phyloP scores from a whole-genome alignment of 1,284 basidiomycete genomes.

The Clitocybe nebularis region DNA sequence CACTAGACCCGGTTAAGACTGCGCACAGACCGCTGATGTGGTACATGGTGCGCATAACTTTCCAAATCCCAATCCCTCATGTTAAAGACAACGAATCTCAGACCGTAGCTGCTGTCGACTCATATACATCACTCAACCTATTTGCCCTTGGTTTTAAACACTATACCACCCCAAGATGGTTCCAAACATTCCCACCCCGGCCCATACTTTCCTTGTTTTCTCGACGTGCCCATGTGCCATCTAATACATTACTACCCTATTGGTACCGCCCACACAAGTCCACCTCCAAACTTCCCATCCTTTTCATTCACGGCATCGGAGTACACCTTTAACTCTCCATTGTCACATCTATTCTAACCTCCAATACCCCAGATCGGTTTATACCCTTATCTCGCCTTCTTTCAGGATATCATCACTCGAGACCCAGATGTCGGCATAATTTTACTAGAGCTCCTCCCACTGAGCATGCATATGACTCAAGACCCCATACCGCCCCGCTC shows the following conservation, averaged over 20 bases:
- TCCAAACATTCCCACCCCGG: constrained; percentile 50
- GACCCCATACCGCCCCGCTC: constrained; percentile 36
- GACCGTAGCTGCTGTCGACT: constrained; percentile 54
- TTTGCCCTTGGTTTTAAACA: constrained; percentile 48
- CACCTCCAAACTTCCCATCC: constrained; percentile 41
- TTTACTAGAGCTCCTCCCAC: constrained; percentile 54
- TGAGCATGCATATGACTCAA: constrained; percentile 55
- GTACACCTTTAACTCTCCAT: constrained; percentile 31
- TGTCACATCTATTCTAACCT: constrained; percentile 1
- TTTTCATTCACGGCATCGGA: constrained; percentile 66
- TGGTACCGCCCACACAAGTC: constrained; percentile 61
- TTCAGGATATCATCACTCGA: constrained; percentile 36
- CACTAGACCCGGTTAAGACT: constrained; percentile 51
- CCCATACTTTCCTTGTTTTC: constrained; percentile 42
- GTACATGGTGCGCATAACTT: constrained; percentile 46
- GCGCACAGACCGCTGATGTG: constrained; percentile 57
- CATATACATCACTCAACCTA: constrained; percentile 36
- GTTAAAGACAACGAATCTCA: constrained; percentile 19
- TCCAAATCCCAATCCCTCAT: not conserved
- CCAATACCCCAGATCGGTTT: constrained; percentile 48
- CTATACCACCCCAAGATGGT: constrained; percentile 36
- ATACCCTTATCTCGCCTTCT: constrained; percentile 49
- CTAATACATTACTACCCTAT: constrained; percentile 41
- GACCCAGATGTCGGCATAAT: constrained; percentile 50
- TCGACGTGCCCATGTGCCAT: constrained; percentile 29